phyloP scores from a whole-genome alignment of 2,329 filamentous ascomycete genomes.

The Penicillium nordicum region DNA sequence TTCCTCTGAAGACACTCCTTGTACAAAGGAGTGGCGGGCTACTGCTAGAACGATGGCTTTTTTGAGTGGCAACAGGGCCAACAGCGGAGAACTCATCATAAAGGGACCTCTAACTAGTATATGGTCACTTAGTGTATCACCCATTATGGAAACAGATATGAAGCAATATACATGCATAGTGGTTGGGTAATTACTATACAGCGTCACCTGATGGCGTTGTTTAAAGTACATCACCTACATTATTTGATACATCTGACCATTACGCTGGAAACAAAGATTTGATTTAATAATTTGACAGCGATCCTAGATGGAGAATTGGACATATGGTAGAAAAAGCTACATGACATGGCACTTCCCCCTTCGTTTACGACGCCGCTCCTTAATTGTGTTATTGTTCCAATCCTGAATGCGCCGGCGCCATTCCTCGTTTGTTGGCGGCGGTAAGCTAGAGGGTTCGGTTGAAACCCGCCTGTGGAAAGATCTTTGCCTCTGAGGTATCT shows the following conservation, averaged over 20 bases:
- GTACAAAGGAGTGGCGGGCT: neutral
- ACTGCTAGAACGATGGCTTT: neutral
- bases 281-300: neutral
- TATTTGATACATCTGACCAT: neutral
- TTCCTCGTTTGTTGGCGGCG: constrained; percentile 31
- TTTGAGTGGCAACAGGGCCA: neutral
- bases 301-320: neutral
- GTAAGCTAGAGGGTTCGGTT: constrained; percentile 32
- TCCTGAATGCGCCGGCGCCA: constrained; percentile 40
- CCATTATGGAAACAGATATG: neutral
- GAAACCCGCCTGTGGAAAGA: constrained; percentile 31
- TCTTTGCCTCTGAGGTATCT: constrained; percentile 19
- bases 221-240: neutral
- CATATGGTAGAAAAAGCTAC: constrained; percentile 22
- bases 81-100: neutral
- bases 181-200: neutral
- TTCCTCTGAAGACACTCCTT: neutral
- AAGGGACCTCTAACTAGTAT: neutral
- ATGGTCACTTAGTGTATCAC: neutral
- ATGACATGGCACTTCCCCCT: constrained; percentile 39
- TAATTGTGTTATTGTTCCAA: constrained; percentile 40
- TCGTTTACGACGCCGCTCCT: constrained; percentile 33
- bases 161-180: neutral
- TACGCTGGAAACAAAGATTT: neutral
- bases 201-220: neutral